A percentile compares a stretch with the other conserved stretches of the same genome.
phyloP scores from a whole-genome alignment of 192 early-diverging fungal species.

The Radiomyces spectabilis region DNA sequence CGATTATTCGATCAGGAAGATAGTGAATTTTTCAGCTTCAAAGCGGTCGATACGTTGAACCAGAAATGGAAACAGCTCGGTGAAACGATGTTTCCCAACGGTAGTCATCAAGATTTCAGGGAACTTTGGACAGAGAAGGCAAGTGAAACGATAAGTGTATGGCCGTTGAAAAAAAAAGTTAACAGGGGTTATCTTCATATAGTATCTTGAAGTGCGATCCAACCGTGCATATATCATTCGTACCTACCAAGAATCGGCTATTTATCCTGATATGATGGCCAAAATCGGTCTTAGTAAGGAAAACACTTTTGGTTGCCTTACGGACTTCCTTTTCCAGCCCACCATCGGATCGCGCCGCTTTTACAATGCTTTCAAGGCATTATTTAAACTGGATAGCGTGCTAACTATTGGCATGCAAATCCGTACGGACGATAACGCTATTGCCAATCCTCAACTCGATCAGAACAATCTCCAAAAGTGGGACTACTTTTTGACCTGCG shows the following conservation, averaged over 20 bases:
- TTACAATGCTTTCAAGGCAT: slow-evolving; percentile 24
- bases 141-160: no score
- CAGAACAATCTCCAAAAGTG: slow-evolving; percentile 23
- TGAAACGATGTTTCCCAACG: slow-evolving; percentile 17
- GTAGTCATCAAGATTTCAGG: slow-evolving; percentile 18
- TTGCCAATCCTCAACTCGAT: slow-evolving; percentile 30
- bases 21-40: slow-evolving; percentile 2
- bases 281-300: slow-evolving; percentile 28
- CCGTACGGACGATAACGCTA: slow-evolving; percentile 27
- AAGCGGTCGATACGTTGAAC: slow-evolving; percentile 23
- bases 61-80: slow-evolving; percentile 12
- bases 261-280: slow-evolving; percentile 17
- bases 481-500: slow-evolving; percentile 30
- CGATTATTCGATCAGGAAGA: slow-evolving; percentile 7
- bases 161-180: not conserved
- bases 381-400: slow-evolving; percentile 28
- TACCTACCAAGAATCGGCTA: slow-evolving; percentile 25
- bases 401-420: slow-evolving; percentile 36
- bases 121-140: slow-evolving; percentile 20
- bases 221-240: slow-evolving; percentile 34
- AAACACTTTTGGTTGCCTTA: slow-evolving; percentile 34
- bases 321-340: slow-evolving; percentile 35
- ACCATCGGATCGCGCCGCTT: slow-evolving; percentile 23
- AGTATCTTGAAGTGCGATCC: slow-evolving; percentile 29
- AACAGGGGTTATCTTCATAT: not conserved